Percentiles rank a stretch among this genome's conserved stretches.
phyloP scores from a whole-genome alignment of 1,139 yeast genomes.

The Arxiozyma heterogenica region DNA sequence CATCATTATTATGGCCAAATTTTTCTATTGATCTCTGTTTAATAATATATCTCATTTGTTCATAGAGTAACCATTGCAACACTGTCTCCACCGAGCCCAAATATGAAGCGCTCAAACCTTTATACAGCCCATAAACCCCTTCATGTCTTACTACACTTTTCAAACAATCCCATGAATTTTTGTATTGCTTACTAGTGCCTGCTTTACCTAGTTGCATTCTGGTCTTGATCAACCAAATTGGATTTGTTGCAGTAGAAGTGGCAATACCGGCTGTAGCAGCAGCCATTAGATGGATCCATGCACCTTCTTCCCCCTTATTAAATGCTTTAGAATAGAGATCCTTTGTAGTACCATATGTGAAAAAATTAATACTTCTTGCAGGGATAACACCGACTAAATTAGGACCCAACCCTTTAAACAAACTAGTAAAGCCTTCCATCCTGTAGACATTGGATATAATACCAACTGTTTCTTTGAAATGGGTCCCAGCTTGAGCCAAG shows the following conservation, averaged over 20 bases:
- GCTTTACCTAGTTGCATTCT: slow-evolving; percentile 80
- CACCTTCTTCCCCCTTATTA: slow-evolving; percentile 66
- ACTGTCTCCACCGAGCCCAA: slow-evolving; percentile 91
- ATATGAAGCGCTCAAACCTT: slow-evolving; percentile 88
- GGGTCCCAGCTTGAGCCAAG: slow-evolving; percentile 45
- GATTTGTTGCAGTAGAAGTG: slow-evolving; percentile 96
- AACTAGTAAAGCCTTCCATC: slow-evolving; percentile 73
- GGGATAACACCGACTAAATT: slow-evolving; percentile 98
- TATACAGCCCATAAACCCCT: slow-evolving; percentile 72
- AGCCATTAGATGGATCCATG: slow-evolving; percentile 77
- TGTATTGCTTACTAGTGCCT: slow-evolving; percentile 46
- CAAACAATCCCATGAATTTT: slow-evolving; percentile 79
- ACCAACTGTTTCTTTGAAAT: slow-evolving; percentile 72
- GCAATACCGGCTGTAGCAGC: slow-evolving; percentile 94
- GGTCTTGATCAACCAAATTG: slow-evolving; percentile 97
- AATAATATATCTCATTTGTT: slow-evolving; percentile 78
- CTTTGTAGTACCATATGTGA: slow-evolving; percentile 89
- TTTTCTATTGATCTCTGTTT: slow-evolving; percentile 44
- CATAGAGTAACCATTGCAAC: slow-evolving; percentile 93
- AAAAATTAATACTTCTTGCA: slow-evolving; percentile 92
- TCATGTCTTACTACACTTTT: slow-evolving; percentile 61
- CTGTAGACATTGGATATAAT: slow-evolving; percentile 62
- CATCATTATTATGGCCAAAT: slow-evolving; percentile 32
- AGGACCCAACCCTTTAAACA: slow-evolving; percentile 94
- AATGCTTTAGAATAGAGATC: slow-evolving; percentile 56